These are phyloP conservation scores for Apiotrichum gamsii DNA, from an alignment of 1,284 basidiomycete genomes.

Conservation along the genomic window DNA sequence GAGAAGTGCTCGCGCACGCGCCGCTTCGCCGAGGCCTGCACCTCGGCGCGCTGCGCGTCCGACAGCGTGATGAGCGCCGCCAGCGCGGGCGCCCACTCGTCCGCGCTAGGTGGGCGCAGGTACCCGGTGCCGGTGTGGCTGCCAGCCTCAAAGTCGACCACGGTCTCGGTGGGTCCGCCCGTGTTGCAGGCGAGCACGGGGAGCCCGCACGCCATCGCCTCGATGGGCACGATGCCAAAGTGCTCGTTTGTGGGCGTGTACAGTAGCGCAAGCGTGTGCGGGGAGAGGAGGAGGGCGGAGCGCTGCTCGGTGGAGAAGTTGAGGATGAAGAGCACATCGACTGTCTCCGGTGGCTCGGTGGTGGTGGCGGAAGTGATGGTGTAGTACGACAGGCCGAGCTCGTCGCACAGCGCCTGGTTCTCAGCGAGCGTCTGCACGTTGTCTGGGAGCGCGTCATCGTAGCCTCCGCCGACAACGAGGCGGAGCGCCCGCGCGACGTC, in stretches of 20 bases:
- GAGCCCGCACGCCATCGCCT: slow-evolving; percentile 86
- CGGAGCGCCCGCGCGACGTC: slow-evolving; percentile 46
- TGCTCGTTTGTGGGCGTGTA: slow-evolving; percentile 96
- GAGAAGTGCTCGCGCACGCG: slow-evolving; percentile 59
- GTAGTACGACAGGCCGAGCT: slow-evolving; percentile 53
- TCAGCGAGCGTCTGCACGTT: slow-evolving; percentile 60
- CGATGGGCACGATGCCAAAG: slow-evolving; percentile 93
- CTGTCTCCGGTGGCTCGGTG: slow-evolving; percentile 46
- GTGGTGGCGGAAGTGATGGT: slow-evolving; percentile 45
- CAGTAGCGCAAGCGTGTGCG: slow-evolving; percentile 63
- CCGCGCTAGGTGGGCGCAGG: slow-evolving; percentile 57
- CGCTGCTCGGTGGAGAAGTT: slow-evolving; percentile 79
- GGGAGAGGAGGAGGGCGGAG: slow-evolving; percentile 62
- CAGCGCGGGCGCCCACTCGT: slow-evolving; percentile 65
- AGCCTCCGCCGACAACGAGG: slow-evolving; percentile 73
- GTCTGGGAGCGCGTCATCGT: slow-evolving; percentile 63
- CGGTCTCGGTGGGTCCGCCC: slow-evolving; percentile 87
- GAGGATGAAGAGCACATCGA: slow-evolving; percentile 72
- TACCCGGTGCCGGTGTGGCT: slow-evolving; percentile 52
- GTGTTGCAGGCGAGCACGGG: slow-evolving; percentile 83
- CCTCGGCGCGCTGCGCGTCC: slow-evolving; percentile 48
- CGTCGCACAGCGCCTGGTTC: slow-evolving; percentile 57
- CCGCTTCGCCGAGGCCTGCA: slow-evolving; percentile 55
- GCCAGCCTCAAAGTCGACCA: slow-evolving; percentile 54
- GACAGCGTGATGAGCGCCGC: slow-evolving; percentile 57